Conservation (phyloP, 192 early-diverging fungal genomes). For the Entomortierella chlamydospora region DNA sequence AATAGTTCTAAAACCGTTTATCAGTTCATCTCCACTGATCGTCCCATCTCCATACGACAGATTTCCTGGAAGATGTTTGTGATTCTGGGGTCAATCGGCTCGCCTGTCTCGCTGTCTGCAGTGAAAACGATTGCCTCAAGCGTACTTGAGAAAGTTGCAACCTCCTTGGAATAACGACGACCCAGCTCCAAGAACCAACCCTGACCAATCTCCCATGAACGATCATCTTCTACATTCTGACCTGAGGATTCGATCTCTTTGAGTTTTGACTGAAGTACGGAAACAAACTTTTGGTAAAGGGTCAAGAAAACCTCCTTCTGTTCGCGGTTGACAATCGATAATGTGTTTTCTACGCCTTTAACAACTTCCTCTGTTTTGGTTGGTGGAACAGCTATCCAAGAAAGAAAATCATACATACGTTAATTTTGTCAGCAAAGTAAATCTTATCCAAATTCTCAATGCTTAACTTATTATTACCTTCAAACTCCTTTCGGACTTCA, state of each 20-base stretch:
- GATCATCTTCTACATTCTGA: slow-evolving; percentile 20
- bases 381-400: slow-evolving; percentile 37
- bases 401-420: background rate
- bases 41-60: slow-evolving; percentile 54
- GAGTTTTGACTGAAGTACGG: slow-evolving; percentile 59
- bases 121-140: slow-evolving; percentile 64
- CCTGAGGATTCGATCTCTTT: slow-evolving; percentile 27
- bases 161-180: slow-evolving; percentile 65
- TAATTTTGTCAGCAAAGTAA: background rate
- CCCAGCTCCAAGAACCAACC: slow-evolving; percentile 71
- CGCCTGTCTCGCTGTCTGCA: slow-evolving; percentile 40
- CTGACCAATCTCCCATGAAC: slow-evolving; percentile 51
- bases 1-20: no score
- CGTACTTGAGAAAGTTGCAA: slow-evolving; percentile 55
- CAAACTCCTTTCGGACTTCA: slow-evolving; percentile 51
- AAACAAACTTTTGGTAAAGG: slow-evolving; percentile 74
- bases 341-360: slow-evolving; percentile 65
- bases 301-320: slow-evolving; percentile 85
- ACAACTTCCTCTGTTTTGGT: slow-evolving; percentile 44
- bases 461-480: slow-evolving; percentile 34
- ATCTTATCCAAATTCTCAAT: background rate
- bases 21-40: slow-evolving; percentile 49
- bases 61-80: slow-evolving; percentile 51
- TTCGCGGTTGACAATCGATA: slow-evolving; percentile 78
- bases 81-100: slow-evolving; percentile 28